Conservation (phyloP, 371 early-diverging fungal genomes). For the Polyrhizophydium stewartii region DNA sequence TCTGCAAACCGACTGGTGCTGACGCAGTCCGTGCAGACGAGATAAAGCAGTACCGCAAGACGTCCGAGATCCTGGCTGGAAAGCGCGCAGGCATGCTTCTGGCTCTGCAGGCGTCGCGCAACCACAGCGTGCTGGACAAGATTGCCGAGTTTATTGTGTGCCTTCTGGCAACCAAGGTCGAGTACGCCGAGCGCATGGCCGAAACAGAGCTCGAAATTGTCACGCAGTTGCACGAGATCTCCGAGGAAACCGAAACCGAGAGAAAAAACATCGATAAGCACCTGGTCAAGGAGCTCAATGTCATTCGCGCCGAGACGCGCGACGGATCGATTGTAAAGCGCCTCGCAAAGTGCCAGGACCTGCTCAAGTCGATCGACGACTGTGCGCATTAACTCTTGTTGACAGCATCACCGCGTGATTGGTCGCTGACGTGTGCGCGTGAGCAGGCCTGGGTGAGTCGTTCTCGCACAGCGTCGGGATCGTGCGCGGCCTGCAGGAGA, state of each 20-base stretch:
- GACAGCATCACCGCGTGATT: too few relatives aligned
- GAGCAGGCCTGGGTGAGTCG: too few relatives aligned
- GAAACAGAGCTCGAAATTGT: neutral
- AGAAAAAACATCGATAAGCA: neutral
- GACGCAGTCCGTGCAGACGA: neutral
- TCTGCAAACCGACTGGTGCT: neutral
- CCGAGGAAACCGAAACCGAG: neutral
- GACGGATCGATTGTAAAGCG: neutral
- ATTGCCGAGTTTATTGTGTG: slow-evolving; percentile 1
- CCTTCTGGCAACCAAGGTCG: neutral
- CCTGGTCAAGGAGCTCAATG: neutral
- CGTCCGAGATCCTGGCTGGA: neutral
- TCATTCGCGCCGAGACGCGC: neutral
- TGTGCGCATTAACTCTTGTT: neutral
- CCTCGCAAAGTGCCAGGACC: neutral
- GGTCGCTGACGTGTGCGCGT: too few relatives aligned
- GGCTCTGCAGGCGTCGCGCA: neutral
- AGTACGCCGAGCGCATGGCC: neutral
- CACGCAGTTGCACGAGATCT: neutral
- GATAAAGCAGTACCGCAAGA: neutral
- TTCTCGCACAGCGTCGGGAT: neutral
- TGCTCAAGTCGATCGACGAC: neutral
- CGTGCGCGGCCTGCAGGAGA: neutral
- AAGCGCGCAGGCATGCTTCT: slow-evolving; percentile 1
- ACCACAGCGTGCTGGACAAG: neutral